A percentile compares a stretch with the other conserved stretches of the same genome.
Conservation (phyloP, 176 grass and related monocot genomes). For the Urochloa ruziziensis region DNA sequence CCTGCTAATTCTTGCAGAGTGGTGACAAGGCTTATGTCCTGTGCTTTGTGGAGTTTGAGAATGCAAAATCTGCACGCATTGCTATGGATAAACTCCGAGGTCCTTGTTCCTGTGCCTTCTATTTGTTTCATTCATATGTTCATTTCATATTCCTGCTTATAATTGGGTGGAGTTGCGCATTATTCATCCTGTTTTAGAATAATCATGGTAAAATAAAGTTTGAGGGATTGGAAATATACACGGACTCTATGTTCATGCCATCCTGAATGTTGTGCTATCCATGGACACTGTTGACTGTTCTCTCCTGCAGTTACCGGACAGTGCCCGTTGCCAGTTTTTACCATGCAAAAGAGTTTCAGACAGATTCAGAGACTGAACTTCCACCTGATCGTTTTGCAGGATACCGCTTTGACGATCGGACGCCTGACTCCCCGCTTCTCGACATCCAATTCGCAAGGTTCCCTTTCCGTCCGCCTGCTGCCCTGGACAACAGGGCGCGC, state of each 20-base stretch:
- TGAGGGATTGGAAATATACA: neutral
- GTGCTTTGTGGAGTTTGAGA: conserved; percentile 85
- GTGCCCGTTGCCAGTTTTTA: neutral
- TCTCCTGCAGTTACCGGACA: neutral
- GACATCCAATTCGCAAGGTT: conserved; percentile 74
- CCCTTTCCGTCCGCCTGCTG: conserved; percentile 49
- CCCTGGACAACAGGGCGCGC: conserved; percentile 2
- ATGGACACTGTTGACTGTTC: neutral
- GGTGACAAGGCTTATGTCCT: conserved; percentile 75
- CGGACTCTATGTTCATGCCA: neutral
- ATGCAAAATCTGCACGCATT: conserved; percentile 47
- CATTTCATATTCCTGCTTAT: conserved; percentile 7
- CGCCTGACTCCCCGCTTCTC: conserved; percentile 37
- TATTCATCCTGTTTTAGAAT: neutral
- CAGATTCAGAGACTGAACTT: conserved; percentile 10
- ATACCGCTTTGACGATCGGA: conserved; percentile 74
- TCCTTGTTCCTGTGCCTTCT: conserved; percentile 19
- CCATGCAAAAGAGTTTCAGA: neutral
- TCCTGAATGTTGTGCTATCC: neutral
- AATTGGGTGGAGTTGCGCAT: neutral
- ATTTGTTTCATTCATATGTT: conserved; percentile 23
- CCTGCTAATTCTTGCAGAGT: conserved; percentile 44
- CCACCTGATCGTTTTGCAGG: conserved; percentile 40
- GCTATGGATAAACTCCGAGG: conserved; percentile 66
- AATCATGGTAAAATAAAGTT: neutral